Conservation (phyloP, 2,329 filamentous ascomycete genomes). For the Apiospora marii region DNA sequence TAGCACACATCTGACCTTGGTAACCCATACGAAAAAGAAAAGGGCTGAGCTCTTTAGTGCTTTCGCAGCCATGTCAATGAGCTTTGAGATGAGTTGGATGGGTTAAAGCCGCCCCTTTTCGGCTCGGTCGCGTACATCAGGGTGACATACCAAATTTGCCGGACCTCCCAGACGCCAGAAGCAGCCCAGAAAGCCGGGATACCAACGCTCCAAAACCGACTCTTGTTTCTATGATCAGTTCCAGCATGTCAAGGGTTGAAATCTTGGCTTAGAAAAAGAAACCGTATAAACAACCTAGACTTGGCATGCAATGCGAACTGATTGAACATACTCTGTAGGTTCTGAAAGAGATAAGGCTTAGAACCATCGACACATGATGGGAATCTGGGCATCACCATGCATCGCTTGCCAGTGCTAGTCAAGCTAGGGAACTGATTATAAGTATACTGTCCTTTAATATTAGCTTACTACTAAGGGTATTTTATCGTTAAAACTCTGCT, state of each 20-base stretch:
- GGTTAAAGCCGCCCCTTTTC: neutral
- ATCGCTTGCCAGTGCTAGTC: neutral
- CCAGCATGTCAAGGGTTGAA: neutral
- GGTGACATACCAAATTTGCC: neutral
- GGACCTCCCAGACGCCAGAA: neutral
- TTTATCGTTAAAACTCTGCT: no score
- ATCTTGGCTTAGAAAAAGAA: neutral
- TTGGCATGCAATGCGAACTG: neutral
- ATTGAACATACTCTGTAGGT: neutral
- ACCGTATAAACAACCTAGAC: neutral
- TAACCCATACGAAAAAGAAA: neutral
- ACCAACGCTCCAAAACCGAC: neutral
- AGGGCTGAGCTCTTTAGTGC: neutral
- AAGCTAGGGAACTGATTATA: no score
- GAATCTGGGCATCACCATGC: neutral
- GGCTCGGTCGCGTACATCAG: neutral
- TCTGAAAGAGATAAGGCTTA: neutral
- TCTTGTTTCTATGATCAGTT: neutral
- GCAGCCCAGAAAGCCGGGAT: neutral
- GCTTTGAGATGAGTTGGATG: no score
- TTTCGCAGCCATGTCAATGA: neutral
- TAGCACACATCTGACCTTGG: neutral
- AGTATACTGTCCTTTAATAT: no score
- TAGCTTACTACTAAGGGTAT: neutral
- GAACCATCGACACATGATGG: neutral